Base-by-base conservation (phyloP, 139 green algal species). In the Picochlorum sp. region DNA sequence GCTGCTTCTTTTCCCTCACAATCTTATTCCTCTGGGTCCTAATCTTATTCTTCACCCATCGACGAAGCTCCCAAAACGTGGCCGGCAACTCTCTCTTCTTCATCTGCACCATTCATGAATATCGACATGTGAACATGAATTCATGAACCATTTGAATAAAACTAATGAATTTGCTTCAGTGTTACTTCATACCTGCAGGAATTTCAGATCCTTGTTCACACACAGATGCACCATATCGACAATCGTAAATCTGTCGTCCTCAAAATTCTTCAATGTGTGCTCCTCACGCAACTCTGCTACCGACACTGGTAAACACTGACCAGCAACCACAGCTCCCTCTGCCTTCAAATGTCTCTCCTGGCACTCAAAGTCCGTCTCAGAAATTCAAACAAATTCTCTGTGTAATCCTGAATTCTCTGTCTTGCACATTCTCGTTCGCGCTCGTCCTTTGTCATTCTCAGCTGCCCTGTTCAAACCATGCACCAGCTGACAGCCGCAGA, bases 51-150 rank as follows among this genome's bases (percentile, higher is more conserved):
- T 45, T 62, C 0, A 45, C 57, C 23, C 45, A 44, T 30, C 67
- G 24, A 9, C 67, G 58, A 10, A 56, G 50, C 14, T 73, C 67
- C 67, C 67, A 73, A 11, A 73, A 73, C 41, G 60, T 55, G 4
- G 47, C n/a, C 1, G 67, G 67, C 65, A 73, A 45, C 38, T 61
- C 28, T 9, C 34, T 28, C 7, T 56, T 52, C n/a, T 57, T 62
- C 26, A 73, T 63, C 67, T 73, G 28, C 28, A 7, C 28, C 28
- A 30, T 30, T 28, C 24, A 28, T 28, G 24, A 28, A 28, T 28
- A 28, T 28, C 24, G 24, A 28, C 24, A 28, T 0, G 24, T 28
- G 24, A 28, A 28, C 24, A 28, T 28, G 3, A 28, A 28, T 30
- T 30, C 28, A 30, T 30, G 28, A 0, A 30, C 26, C 28, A 30